Evolutionary conservation across 2,329 filamentous ascomycete species (phyloP), one percentile per base, ranked within the genome.

Genomic region (Exserohilum rostratum): DNA sequence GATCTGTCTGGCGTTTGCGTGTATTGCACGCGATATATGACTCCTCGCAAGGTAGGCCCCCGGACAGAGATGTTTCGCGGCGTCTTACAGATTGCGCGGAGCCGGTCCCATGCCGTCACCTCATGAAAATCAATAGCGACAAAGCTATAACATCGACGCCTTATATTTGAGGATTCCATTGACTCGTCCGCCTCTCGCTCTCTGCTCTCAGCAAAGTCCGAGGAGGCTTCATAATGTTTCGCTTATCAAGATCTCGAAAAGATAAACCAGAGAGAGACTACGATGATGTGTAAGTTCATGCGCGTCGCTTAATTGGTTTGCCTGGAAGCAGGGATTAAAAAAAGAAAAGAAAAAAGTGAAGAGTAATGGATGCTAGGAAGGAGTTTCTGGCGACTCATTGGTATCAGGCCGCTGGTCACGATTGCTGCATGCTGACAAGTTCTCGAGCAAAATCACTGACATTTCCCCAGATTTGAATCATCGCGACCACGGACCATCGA

Each of bases 241-340:
- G 47, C n/a, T 39, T 45, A 11, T 45, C 48, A 12, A 58, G 30
- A 38, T 44, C 35, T 44, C 29, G 47, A 15, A 60, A 44, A 34
- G 33, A 51, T 10, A 55, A 39, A 22, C 4, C 31, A 27, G 42
- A 50, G 11, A 45, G 30, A 30, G 27, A 42, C 25, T 25, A 20
- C 11, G 40, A 37, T 20, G 37, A 50, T 9, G 2, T 54, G 55
- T 61, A 51, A 56, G 52, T 54, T n/a, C n/a, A n/a, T n/a, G n/a
- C n/a, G n/a, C n/a, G n/a, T n/a, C n/a, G n/a, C n/a, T n/a, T n/a
- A n/a, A n/a, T n/a, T n/a, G n/a, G n/a, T n/a, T n/a, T n/a, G n/a
- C n/a, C n/a, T n/a, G n/a, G n/a, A n/a, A n/a, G n/a, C 22, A 25
- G 22, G 22, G 22, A 7, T n/a, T 4, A 25, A 25, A 25, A 25